phyloP scores from a whole-genome alignment of 345 rosid species.

The Nasturtium officinale region DNA sequence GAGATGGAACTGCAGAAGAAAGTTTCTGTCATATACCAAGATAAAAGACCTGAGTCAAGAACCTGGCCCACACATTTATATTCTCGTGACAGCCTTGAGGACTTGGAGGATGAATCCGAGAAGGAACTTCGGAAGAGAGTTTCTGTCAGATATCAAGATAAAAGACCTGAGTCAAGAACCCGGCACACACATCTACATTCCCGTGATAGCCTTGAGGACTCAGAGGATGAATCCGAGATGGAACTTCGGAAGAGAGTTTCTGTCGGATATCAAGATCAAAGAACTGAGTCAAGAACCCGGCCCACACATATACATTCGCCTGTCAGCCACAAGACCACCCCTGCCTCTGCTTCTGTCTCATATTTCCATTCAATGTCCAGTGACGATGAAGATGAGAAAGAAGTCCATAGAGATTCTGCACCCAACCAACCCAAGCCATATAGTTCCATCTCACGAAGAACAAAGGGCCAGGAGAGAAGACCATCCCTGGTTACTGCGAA shows the following conservation, averaged over 20 bases:
- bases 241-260: slow-evolving; percentile 37
- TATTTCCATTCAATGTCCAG: slow-evolving; percentile 25
- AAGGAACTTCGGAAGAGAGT: slow-evolving; percentile 38
- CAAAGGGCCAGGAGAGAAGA: slow-evolving; percentile 47
- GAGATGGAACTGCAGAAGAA: slow-evolving; percentile 40
- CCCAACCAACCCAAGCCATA: slow-evolving; percentile 27
- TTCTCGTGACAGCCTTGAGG: slow-evolving; percentile 44
- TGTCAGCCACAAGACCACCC: slow-evolving; percentile 31
- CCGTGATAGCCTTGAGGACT: slow-evolving; percentile 41
- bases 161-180: slow-evolving; percentile 43
- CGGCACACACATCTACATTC: slow-evolving; percentile 46
- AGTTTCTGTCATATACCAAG: slow-evolving; percentile 37
- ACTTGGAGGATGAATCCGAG: slow-evolving; percentile 35
- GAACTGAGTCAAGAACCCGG: slow-evolving; percentile 41
- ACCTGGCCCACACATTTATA: slow-evolving; percentile 43
- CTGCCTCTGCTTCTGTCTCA: slow-evolving; percentile 27
- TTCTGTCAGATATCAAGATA: slow-evolving; percentile 38
- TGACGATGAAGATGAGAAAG: slow-evolving; percentile 42
- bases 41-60: slow-evolving; percentile 44
- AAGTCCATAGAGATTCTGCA: not conserved
- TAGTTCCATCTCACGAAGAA: slow-evolving; percentile 62
- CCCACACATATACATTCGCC: slow-evolving; percentile 46
- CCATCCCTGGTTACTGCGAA: slow-evolving; percentile 29
- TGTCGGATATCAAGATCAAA: slow-evolving; percentile 40
- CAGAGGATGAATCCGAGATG: slow-evolving; percentile 49